Percentiles rank a stretch among this genome's conserved stretches.
Conservation (phyloP, 2,329 filamentous ascomycete genomes). For the Trichoderma sp. region DNA sequence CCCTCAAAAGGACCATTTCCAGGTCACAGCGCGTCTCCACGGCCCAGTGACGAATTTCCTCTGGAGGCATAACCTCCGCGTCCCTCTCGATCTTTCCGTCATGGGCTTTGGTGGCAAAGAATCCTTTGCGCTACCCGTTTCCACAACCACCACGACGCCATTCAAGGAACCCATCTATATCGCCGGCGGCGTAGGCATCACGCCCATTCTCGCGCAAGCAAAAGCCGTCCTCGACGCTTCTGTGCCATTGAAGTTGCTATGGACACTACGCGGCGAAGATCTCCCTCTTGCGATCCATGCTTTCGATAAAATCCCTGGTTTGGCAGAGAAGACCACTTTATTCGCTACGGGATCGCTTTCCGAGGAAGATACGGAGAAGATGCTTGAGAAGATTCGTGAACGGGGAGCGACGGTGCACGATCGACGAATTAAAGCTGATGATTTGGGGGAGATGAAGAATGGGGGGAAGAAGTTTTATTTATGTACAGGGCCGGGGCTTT, state of each 20-base stretch:
- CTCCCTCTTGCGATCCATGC: slow-evolving; percentile 59
- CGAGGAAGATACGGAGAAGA: slow-evolving; percentile 22
- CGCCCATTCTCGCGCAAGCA: slow-evolving; percentile 72
- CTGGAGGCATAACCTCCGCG: slow-evolving; percentile 53
- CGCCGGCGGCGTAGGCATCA: slow-evolving; percentile 79
- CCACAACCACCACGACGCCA: neutral
- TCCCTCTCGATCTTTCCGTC: slow-evolving; percentile 61
- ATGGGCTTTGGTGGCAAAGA: slow-evolving; percentile 69
- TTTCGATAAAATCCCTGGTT: slow-evolving; percentile 48
- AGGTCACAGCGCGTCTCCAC: slow-evolving; percentile 69
- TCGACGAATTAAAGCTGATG: slow-evolving; percentile 40
- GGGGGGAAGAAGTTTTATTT: slow-evolving; percentile 49
- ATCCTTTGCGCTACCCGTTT: slow-evolving; percentile 38
- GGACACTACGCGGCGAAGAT: slow-evolving; percentile 64
- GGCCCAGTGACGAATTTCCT: slow-evolving; percentile 67
- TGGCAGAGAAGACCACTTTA: slow-evolving; percentile 54
- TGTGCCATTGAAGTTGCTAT: slow-evolving; percentile 56
- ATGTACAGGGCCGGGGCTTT: slow-evolving; percentile 46
- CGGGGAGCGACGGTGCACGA: slow-evolving; percentile 35
- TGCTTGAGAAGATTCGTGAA: slow-evolving; percentile 35
- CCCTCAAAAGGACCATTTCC: slow-evolving; percentile 47
- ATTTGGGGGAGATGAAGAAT: slow-evolving; percentile 41
- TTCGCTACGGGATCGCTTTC: slow-evolving; percentile 59
- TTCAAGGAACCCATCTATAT: slow-evolving; percentile 54
- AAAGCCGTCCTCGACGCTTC: slow-evolving; percentile 40